A percentile compares a stretch with the other conserved stretches of the same genome.
These are phyloP conservation scores for Dactylellina drechsleri DNA, from an alignment of 2,329 filamentous ascomycete species.

Conservation along the genomic window DNA sequence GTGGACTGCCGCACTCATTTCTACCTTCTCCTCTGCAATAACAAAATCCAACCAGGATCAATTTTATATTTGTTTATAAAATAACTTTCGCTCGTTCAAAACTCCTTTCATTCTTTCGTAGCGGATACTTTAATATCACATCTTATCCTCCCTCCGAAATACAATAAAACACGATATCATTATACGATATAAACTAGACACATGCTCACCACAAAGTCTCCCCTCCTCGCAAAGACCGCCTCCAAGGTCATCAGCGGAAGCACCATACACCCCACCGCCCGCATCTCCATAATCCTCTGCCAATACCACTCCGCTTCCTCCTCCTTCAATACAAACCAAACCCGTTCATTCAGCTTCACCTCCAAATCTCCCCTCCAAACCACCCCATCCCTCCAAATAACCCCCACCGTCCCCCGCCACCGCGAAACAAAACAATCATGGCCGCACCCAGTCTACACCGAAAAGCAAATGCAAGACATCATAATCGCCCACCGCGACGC, in stretches of 20 bases:
- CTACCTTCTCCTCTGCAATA: neutral
- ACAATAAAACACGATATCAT: neutral
- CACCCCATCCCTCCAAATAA: slow-evolving; percentile 29
- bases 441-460: slow-evolving; percentile 77
- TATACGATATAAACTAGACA: slow-evolving; percentile 10
- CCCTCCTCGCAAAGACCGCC: slow-evolving; percentile 44
- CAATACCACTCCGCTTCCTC: slow-evolving; percentile 26
- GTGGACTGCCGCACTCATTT: neutral
- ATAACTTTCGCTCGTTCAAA: neutral
- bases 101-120: neutral
- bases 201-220: slow-evolving; percentile 48
- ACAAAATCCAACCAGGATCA: slow-evolving; percentile 17
- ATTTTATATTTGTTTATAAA: neutral
- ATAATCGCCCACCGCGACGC: slow-evolving; percentile 80
- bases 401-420: slow-evolving; percentile 5
- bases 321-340: slow-evolving; percentile 6
- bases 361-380: slow-evolving; percentile 34
- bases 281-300: slow-evolving; percentile 47
- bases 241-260: slow-evolving; percentile 39
- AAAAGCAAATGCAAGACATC: slow-evolving; percentile 77
- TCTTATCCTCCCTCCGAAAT: neutral
- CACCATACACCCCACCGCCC: slow-evolving; percentile 25
- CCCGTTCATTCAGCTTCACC: slow-evolving; percentile 49
- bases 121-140: neutral
- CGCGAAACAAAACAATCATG: slow-evolving; percentile 71